Conservation (phyloP, 2,329 filamentous ascomycete species). For the Thyridium curvatum region DNA sequence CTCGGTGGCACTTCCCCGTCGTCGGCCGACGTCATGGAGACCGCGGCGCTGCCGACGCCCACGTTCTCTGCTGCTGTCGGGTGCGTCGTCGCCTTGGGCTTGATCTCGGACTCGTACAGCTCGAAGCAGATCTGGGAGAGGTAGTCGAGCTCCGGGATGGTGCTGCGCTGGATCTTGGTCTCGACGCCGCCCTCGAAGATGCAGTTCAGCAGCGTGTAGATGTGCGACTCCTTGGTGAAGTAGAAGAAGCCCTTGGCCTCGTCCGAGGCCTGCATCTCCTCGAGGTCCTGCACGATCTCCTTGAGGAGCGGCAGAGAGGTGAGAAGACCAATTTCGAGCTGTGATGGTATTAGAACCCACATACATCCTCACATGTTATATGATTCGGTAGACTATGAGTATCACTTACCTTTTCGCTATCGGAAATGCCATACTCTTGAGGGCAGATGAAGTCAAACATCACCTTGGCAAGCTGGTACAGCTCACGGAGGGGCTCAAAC, state of each 20-base stretch:
- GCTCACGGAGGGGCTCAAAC: slow-evolving; percentile 81
- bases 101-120: slow-evolving; percentile 89
- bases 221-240: slow-evolving; percentile 98
- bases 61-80: no score
- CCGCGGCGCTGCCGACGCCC: no score
- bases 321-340: slow-evolving; percentile 89
- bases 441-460: slow-evolving; percentile 98
- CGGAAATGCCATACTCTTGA: slow-evolving; percentile 94
- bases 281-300: slow-evolving; percentile 93
- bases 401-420: slow-evolving; percentile 67
- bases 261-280: slow-evolving; percentile 92
- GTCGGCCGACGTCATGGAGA: slow-evolving; percentile 41
- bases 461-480: slow-evolving; percentile 91
- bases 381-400: no score
- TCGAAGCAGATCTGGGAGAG: slow-evolving; percentile 97
- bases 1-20: slow-evolving; percentile 18
- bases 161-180: slow-evolving; percentile 92
- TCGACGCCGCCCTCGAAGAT: slow-evolving; percentile 95
- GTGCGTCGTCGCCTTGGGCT: slow-evolving; percentile 24
- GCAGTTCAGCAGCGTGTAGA: slow-evolving; percentile 96
- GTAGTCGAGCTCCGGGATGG: slow-evolving; percentile 95
- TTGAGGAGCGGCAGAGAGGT: slow-evolving; percentile 90
- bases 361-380: neutral
- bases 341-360: neutral
- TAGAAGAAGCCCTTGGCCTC: slow-evolving; percentile 97